Evolutionary conservation across 2,329 filamentous ascomycete genomes (phyloP).

Genomic region (Aspergillus calidoustus): DNA sequence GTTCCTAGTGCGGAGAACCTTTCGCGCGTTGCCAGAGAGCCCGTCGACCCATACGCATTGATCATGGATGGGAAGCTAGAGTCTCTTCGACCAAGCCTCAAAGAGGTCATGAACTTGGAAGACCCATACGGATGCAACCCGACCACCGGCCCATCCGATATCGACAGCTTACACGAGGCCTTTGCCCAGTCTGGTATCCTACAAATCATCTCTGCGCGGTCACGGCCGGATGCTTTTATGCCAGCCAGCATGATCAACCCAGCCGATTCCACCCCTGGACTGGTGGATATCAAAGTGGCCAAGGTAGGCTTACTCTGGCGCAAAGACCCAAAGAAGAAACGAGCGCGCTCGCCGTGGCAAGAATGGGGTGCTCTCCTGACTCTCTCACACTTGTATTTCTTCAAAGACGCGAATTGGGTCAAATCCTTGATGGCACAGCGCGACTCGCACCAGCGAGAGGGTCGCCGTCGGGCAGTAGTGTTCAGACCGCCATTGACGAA

Average conservation of each 20-base stretch:
- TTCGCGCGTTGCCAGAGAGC: slow-evolving; percentile 73
- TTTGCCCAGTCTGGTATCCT: slow-evolving; percentile 91
- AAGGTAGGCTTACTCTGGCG: slow-evolving; percentile 95
- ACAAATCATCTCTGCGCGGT: slow-evolving; percentile 93
- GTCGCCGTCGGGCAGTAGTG: slow-evolving; percentile 75
- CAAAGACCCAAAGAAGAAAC: slow-evolving; percentile 92
- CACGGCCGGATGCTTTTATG: slow-evolving; percentile 93
- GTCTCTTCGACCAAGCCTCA: slow-evolving; percentile 78
- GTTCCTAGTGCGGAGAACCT: slow-evolving; percentile 67
- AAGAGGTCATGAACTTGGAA: slow-evolving; percentile 89
- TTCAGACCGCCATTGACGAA: slow-evolving; percentile 89
- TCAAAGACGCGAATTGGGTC: slow-evolving; percentile 89
- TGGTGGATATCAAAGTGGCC: slow-evolving; percentile 96
- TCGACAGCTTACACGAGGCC: slow-evolving; percentile 80
- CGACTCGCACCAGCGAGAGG: slow-evolving; percentile 78
- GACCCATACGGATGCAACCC: slow-evolving; percentile 90
- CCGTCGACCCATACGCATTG: slow-evolving; percentile 91
- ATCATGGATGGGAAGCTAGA: slow-evolving; percentile 91
- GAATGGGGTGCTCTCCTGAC: slow-evolving; percentile 98
- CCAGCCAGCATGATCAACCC: slow-evolving; percentile 85
- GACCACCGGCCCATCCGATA: slow-evolving; percentile 74
- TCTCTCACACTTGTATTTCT: slow-evolving; percentile 96
- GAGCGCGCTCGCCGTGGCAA: slow-evolving; percentile 93
- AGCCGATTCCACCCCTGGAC: slow-evolving; percentile 82
- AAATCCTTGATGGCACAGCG: slow-evolving; percentile 89